Evolutionary conservation across 1,284 basidiomycete species (phyloP), one percentile per base, ranked within the genome.

Genomic region (Baeospora myosura): DNA sequence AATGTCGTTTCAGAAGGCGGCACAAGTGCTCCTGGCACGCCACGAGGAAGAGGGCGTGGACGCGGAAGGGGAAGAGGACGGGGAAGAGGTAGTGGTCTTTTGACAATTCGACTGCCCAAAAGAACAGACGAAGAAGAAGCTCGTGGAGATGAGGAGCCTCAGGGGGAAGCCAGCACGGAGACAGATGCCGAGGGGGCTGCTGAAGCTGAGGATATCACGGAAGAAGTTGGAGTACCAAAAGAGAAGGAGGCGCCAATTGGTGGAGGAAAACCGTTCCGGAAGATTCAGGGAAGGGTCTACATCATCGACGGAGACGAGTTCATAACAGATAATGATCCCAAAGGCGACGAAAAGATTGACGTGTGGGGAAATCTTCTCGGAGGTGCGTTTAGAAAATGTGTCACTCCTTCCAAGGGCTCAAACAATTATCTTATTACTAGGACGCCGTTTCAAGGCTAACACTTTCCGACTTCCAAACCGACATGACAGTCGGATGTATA

Each of bases 291-390:
- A 8, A 70, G 79, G 50, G 73, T 79, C 11, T 88, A 86, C 57
- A 66, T 80, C 32, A 83, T 96, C 38, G 86, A 90, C 31, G 83
- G 85, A 30, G 93, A 98, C 59, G 93, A 95, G 63, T 81, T 94
- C 49, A 66, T 86, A 36, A 85, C 92, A 3, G 81, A 83, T 1
- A 77, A 88, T 35, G 88, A 98, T 56, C 73, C 78, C 30, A 90
- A 84, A 49, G 95, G 95, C 11, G 87, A 98, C 58, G 76, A 81
- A 45, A 98, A 98, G 68, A 84, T 98, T 25, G 93, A 98, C 58
- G 65, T 67, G 41, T 74, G 82, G 47, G 95, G 95, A 4, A 81
- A 82, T 49, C 61, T 98, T 20, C 77, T 88, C 2, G 95, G 85
- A 41, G 92, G 92, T 87, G 10, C n/a, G n/a, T n/a, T n/a, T n/a